A percentile compares a stretch with the other conserved stretches of the same genome.
These are phyloP conservation scores for Hericium rajendrae DNA, from an alignment of 768 basidiomycete genomes.

Conservation along the genomic window DNA sequence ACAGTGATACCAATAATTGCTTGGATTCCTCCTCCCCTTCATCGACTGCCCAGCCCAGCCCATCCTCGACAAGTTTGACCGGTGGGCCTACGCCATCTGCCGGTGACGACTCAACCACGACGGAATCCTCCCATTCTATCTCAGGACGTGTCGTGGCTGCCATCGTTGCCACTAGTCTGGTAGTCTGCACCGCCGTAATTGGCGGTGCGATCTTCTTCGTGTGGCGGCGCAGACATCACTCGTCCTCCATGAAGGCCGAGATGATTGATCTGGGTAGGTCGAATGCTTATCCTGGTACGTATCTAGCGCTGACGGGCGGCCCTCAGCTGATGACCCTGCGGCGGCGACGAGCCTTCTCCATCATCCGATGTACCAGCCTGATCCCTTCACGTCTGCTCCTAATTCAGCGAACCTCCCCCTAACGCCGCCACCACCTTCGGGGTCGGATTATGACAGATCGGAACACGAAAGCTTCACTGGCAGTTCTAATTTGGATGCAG, in stretches of 20 bases:
- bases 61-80: slow-evolving; percentile 5
- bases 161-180: neutral
- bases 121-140: neutral
- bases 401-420: neutral
- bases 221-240: neutral
- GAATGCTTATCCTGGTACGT: no score
- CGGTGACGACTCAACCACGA: neutral
- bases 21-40: slow-evolving; percentile 43
- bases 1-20: slow-evolving; percentile 41
- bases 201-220: neutral
- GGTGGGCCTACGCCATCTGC: slow-evolving; percentile 17
- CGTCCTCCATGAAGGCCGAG: neutral
- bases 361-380: neutral
- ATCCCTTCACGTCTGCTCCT: neutral
- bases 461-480: no score
- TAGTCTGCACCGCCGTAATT: neutral
- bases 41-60: slow-evolving; percentile 25
- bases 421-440: neutral
- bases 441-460: no score
- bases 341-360: neutral
- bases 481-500: no score
- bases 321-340: neutral
- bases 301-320: no score
- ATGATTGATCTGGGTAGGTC: neutral
- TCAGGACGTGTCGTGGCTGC: neutral